Evolutionary conservation across 2,329 filamentous ascomycete genomes (phyloP).

Genomic region (Curvularia spicifera): DNA sequence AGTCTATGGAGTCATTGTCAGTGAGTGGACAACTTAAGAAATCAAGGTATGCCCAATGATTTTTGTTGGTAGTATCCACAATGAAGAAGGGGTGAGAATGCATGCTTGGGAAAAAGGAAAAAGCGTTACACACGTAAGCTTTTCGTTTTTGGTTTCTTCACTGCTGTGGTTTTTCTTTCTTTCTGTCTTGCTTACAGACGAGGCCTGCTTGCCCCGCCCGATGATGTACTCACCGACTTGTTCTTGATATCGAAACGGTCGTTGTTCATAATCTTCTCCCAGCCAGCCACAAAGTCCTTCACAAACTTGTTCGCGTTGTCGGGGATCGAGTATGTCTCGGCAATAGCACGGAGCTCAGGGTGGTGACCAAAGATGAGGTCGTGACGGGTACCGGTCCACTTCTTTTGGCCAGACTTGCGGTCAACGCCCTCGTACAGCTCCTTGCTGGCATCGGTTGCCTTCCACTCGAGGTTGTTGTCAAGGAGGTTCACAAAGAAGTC

Average conservation of each 20-base stretch:
- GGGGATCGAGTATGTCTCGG: constrained; percentile 70
- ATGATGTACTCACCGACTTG: constrained; percentile 41
- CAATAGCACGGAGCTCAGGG: constrained; percentile 72
- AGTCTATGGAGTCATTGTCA: constrained; percentile 17
- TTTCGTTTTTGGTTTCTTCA: not conserved
- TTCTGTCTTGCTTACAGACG: constrained; percentile 24
- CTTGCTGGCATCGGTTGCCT: constrained; percentile 54
- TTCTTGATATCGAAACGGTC: constrained; percentile 68
- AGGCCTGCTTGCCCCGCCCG: constrained; percentile 34
- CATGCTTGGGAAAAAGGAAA: not conserved
- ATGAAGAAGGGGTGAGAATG: not conserved
- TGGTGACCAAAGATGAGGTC: constrained; percentile 78
- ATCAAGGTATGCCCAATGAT: constrained; percentile 4
- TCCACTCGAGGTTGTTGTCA: constrained; percentile 71
- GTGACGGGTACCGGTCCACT: constrained; percentile 72
- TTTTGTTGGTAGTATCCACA: not conserved
- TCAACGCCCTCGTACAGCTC: constrained; percentile 70
- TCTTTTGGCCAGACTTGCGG: constrained; percentile 68
- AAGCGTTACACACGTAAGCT: constrained; percentile 1
- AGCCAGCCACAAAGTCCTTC: constrained; percentile 73
- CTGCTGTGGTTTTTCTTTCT: not conserved
- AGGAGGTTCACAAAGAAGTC: constrained; percentile 85
- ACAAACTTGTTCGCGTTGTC: constrained; percentile 70
- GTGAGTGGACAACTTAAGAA: constrained; percentile 18
- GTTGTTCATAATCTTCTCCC: constrained; percentile 76